Conservation (phyloP, 2,329 filamentous ascomycete species). For the Arachnopeziza araneosa region DNA sequence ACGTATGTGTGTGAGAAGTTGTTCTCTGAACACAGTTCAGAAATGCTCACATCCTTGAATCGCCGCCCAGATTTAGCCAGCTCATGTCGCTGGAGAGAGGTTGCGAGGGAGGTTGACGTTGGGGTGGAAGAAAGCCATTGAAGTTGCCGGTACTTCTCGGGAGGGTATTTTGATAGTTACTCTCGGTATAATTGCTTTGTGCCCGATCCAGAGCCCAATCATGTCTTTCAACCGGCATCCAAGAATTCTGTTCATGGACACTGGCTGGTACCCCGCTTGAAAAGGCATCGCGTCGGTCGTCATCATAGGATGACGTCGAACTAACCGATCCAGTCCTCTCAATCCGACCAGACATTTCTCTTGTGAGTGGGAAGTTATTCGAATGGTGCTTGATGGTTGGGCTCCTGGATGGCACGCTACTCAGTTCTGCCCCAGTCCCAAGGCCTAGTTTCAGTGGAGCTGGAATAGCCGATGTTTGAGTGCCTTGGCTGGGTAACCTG, state of each 20-base stretch:
- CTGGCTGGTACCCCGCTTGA: constrained; percentile 63
- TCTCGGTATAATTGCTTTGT: constrained; percentile 39
- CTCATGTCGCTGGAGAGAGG: constrained; percentile 60
- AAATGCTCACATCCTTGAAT: constrained; percentile 18
- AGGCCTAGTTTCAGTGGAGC: constrained; percentile 62
- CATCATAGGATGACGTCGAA: constrained; percentile 25
- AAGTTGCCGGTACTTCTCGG: constrained; percentile 25
- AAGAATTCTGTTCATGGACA: constrained; percentile 29
- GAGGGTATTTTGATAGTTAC: constrained; percentile 28
- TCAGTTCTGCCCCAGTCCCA: constrained; percentile 50
- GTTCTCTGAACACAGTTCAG: neutral
- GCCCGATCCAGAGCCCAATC: constrained; percentile 51
- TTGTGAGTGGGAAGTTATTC: constrained; percentile 44
- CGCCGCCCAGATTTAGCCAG: constrained; percentile 65
- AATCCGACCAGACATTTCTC: constrained; percentile 57
- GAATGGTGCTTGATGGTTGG: constrained; percentile 56
- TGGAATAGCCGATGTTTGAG: constrained; percentile 63
- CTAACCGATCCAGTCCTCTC: constrained; percentile 48
- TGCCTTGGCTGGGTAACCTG: constrained; percentile 39
- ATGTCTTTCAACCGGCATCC: constrained; percentile 30
- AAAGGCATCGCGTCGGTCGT: constrained; percentile 41
- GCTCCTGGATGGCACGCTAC: constrained; percentile 60
- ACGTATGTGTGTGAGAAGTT: neutral
- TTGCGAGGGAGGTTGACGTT: constrained; percentile 6
- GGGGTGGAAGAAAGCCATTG: constrained; percentile 15